Conservation (phyloP, 148 eudicot genomes). For the Vaccinium myrtillus region DNA sequence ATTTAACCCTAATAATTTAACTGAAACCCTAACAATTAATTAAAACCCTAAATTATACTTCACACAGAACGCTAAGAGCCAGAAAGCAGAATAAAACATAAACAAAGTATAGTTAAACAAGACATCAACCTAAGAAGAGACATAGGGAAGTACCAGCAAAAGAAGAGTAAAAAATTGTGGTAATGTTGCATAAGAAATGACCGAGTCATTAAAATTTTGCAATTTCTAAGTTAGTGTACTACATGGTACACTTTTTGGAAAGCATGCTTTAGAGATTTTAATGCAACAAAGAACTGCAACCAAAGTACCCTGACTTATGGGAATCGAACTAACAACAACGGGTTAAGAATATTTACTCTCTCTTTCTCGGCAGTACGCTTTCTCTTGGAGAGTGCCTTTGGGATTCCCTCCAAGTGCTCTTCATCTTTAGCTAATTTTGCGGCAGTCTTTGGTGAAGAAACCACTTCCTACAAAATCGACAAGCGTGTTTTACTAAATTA, state of each 20-base stretch:
- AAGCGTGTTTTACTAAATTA: background rate
- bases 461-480: slow-evolving; percentile 42
- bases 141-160: background rate
- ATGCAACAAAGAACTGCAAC: background rate
- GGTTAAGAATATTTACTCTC: slow-evolving; percentile 32
- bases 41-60: too few relatives aligned
- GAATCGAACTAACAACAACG: background rate
- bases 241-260: background rate
- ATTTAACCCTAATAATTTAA: too few relatives aligned
- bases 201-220: background rate
- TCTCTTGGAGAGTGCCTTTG: slow-evolving; percentile 55
- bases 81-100: background rate
- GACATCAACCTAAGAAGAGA: background rate
- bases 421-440: slow-evolving; percentile 51
- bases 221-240: background rate
- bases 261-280: background rate
- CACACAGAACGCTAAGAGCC: background rate
- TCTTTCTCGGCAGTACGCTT: slow-evolving; percentile 46
- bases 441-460: slow-evolving; percentile 38
- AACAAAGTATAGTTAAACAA: background rate
- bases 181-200: background rate
- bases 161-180: background rate
- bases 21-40: too few relatives aligned
- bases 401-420: slow-evolving; percentile 35
- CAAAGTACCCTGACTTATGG: background rate